Evolutionary conservation across 2,329 filamentous ascomycete species (phyloP), one percentile per base, ranked within the genome.

Genomic region (Dothideomycetidae sp.): DNA sequence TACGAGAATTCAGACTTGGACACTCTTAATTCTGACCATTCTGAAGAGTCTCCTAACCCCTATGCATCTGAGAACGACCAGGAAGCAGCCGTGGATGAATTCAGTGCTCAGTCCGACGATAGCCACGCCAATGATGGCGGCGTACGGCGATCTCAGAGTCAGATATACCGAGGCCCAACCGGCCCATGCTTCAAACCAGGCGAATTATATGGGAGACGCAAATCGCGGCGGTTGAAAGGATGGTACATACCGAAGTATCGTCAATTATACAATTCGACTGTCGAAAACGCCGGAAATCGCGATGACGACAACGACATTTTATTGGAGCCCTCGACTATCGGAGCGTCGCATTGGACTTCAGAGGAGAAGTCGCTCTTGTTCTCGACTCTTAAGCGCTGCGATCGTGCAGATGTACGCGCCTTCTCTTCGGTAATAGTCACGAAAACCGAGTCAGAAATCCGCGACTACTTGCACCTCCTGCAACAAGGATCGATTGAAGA

Each of bases 371-470:
- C 68, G 1, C 47, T 62, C 0, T 71, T 93, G 41, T 93, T 83
- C 53, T 62, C 70, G 10, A 68, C 72, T 0, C 55, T 92, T 3
- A 63, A 68, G 1, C 70, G 71, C 1, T 64, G 79, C 2, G 83
- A 83, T 0, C 68, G 62, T 36, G 68, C 74, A 47, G 63, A 84
- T 43, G 48, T 79, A 1, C 57, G 58, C 2, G 70, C 67, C 1
- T 78, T 94, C 39, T 67, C 81, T 1, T 49, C 57, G 5, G 64
- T 69, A 0, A 63, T 93, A 11, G 64, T 64, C 1, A 78, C 73
- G 21, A 96, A 96, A 57, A 78, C 74, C 41, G 69, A 74, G 45
- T 53, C 78, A 5, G 84, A 94, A 57, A 73, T 90, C 21, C 68
- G 68, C 17, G 71, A 79, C 35, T 85, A 85, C 52, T 54, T 92